Evolutionary conservation across 73 alveolate genomes (phyloP).

Genomic region (Urostyla sp.): DNA sequence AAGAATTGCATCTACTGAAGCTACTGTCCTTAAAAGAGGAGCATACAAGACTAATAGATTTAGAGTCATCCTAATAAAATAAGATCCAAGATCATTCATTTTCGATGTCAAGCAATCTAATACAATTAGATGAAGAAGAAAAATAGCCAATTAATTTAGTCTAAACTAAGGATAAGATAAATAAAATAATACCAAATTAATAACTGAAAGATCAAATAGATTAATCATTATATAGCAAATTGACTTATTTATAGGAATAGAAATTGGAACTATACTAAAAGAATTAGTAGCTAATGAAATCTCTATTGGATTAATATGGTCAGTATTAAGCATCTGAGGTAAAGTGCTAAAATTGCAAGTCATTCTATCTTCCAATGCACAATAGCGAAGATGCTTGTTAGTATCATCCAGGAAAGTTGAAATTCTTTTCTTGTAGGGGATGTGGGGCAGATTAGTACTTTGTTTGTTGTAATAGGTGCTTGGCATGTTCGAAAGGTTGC

Average conservation of each 20-base stretch:
- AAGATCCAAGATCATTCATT: too few species aligned
- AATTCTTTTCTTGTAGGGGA: constrained; percentile 82
- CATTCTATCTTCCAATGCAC: constrained; percentile 45
- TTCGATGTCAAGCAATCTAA: too few species aligned
- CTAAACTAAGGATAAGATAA: not conserved
- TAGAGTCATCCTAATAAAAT: too few species aligned
- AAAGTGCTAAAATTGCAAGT: constrained; percentile 58
- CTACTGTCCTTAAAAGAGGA: not conserved
- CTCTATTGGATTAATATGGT: not conserved
- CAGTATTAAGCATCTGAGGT: not conserved
- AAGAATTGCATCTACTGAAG: not conserved
- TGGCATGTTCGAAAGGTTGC: constrained; percentile 80
- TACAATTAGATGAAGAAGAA: too few species aligned
- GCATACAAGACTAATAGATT: not conserved
- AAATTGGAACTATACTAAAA: not conserved
- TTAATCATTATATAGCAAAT: too few species aligned
- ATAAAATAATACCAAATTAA: not conserved
- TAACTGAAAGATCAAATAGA: not conserved
- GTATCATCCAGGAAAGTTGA: constrained; percentile 88
- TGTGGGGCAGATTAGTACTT: constrained; percentile 90
- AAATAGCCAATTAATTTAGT: not conserved
- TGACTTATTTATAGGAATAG: not conserved
- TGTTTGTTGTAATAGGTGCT: constrained; percentile 82
- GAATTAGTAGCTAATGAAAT: not conserved
- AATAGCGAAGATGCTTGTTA: constrained; percentile 78